Percentiles rank a stretch among this genome's conserved stretches.
Conservation (phyloP, 768 basidiomycete genomes). For the Naganishia vishniacii region DNA sequence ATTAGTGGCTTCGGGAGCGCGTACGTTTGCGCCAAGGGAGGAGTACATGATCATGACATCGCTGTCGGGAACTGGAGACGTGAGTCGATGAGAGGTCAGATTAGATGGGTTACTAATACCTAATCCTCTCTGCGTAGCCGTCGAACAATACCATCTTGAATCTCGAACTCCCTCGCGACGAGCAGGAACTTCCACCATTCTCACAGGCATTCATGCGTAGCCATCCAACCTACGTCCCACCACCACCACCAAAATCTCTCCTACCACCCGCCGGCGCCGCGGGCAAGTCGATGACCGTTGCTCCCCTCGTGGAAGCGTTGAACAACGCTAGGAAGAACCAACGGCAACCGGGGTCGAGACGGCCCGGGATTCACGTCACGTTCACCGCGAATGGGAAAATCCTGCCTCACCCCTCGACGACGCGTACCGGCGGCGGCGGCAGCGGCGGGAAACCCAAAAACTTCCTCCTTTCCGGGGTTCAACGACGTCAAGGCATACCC, state of each 20-base stretch:
- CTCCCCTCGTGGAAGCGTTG: background rate
- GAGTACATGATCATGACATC: background rate
- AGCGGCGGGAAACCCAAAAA: too few species aligned
- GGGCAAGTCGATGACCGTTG: background rate
- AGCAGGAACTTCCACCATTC: constrained; percentile 1
- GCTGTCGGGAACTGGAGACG: too few species aligned
- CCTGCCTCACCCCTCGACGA: background rate
- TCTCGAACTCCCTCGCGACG: background rate
- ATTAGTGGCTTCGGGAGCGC: background rate
- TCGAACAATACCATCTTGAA: background rate
- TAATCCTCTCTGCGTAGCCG: background rate
- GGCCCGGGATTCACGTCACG: too few species aligned
- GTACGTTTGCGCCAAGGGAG: background rate
- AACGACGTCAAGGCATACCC: too few species aligned
- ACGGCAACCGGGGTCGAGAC: background rate
- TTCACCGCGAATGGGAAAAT: too few species aligned
- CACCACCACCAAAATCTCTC: background rate
- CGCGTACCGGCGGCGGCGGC: too few species aligned
- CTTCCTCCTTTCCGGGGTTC: too few species aligned
- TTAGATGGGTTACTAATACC: too few species aligned
- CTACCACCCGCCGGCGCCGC: background rate
- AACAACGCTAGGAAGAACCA: background rate
- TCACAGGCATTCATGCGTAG: background rate
- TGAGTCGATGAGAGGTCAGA: too few species aligned
- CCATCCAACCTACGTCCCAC: constrained; percentile 1